Conservation (phyloP, 2,329 filamentous ascomycete species). For the Cryoendolithus antarcticus region DNA sequence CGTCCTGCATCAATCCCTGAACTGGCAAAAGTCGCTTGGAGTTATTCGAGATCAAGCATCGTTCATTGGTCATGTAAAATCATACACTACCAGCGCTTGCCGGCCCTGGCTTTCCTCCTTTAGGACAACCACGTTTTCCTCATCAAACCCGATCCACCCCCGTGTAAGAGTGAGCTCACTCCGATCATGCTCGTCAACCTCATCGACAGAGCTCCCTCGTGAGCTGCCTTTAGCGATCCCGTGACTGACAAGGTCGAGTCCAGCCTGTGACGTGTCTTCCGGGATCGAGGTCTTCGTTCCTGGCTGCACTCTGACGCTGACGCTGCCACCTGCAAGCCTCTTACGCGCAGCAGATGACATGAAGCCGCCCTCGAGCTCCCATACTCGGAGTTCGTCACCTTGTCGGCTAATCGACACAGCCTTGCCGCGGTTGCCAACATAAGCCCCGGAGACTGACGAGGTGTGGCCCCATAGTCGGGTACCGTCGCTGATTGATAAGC, state of each 20-base stretch:
- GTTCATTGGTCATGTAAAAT: slow-evolving; percentile 53
- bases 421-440: slow-evolving; percentile 73
- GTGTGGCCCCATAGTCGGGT: slow-evolving; percentile 84
- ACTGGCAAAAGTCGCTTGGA: too few species aligned
- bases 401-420: slow-evolving; percentile 76
- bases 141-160: slow-evolving; percentile 75
- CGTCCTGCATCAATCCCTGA: too few species aligned
- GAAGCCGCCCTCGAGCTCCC: slow-evolving; percentile 71
- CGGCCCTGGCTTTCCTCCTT: slow-evolving; percentile 56
- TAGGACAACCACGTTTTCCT: slow-evolving; percentile 80
- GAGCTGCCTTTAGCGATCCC: too few species aligned
- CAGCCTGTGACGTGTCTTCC: slow-evolving; percentile 5
- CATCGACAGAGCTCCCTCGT: neutral
- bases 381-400: slow-evolving; percentile 61
- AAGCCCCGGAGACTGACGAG: slow-evolving; percentile 72
- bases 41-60: neutral
- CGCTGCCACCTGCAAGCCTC: slow-evolving; percentile 31
- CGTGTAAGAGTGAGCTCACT: slow-evolving; percentile 30
- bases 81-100: slow-evolving; percentile 70
- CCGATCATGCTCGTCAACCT: slow-evolving; percentile 6
- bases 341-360: slow-evolving; percentile 33
- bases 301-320: slow-evolving; percentile 40
- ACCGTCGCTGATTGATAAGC: slow-evolving; percentile 57
- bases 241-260: slow-evolving; percentile 10
- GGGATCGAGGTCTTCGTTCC: slow-evolving; percentile 7